Conservation (phyloP, 2,329 filamentous ascomycete species). For the Paraconiothyrium brasiliense region DNA sequence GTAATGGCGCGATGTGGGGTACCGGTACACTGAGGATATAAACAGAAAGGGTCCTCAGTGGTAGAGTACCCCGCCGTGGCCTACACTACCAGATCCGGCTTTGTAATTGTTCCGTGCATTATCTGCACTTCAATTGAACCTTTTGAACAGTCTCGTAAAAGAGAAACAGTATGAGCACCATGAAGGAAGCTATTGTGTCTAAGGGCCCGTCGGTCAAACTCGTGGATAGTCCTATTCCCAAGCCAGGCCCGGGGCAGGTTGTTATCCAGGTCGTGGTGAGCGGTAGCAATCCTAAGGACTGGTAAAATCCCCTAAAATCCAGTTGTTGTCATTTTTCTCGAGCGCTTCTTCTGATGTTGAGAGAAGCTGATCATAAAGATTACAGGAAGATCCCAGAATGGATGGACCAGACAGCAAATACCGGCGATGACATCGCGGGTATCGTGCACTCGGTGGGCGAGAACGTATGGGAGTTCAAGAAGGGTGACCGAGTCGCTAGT, state of each 20-base stretch:
- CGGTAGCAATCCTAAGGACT: constrained; percentile 57
- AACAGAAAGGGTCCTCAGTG: neutral
- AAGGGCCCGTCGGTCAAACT: constrained; percentile 39
- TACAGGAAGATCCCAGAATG: constrained; percentile 31
- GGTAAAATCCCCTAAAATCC: constrained; percentile 32
- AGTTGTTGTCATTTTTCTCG: neutral
- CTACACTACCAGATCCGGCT: neutral
- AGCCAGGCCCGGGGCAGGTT: constrained; percentile 33
- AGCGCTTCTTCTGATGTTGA: constrained; percentile 55
- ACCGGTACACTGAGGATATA: neutral
- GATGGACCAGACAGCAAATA: constrained; percentile 43
- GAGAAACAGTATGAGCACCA: constrained; percentile 10
- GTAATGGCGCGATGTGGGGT: constrained; percentile 9
- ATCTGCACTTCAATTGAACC: neutral
- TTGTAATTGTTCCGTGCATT: neutral
- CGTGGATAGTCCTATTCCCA: constrained; percentile 37
- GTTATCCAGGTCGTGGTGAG: constrained; percentile 45
- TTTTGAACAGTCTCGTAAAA: neutral
- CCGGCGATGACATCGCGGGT: constrained; percentile 63
- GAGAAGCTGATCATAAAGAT: neutral
- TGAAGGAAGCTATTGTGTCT: constrained; percentile 21
- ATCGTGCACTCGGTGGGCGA: constrained; percentile 62
- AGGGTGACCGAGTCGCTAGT: constrained; percentile 64
- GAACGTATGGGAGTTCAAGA: constrained; percentile 64
- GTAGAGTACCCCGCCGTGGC: neutral